A percentile compares a stretch with the other conserved stretches of the same genome.
Evolutionary conservation across 805 yeast genomes (phyloP).

Genomic region (Candida yuanshanica): DNA sequence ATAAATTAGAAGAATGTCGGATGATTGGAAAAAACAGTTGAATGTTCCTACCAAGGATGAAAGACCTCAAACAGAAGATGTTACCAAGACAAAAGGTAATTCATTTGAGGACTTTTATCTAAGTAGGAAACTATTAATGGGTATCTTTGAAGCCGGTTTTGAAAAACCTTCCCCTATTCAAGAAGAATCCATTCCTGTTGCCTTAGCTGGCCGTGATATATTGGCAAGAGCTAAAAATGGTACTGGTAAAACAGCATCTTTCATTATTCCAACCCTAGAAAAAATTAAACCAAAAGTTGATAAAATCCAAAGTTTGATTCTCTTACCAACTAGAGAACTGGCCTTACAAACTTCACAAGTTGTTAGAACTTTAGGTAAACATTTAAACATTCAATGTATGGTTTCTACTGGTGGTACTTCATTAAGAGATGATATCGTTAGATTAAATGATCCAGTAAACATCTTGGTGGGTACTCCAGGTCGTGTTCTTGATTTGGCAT

Average conservation of each 20-base stretch:
- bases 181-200: conserved; percentile 94
- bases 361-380: conserved; percentile 91
- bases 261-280: conserved; percentile 89
- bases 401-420: conserved; percentile 98
- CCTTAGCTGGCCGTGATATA: conserved; percentile 91
- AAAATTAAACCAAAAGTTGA: conserved; percentile 77
- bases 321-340: conserved; percentile 96
- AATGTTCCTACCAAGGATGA: conserved; percentile 79
- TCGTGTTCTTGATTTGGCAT: conserved; percentile 89
- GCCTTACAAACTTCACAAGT: conserved; percentile 98
- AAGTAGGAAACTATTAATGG: conserved; percentile 93
- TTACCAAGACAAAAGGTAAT: conserved; percentile 82
- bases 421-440: conserved; percentile 86
- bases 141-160: conserved; percentile 97
- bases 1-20: conserved; percentile 26
- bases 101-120: conserved; percentile 88
- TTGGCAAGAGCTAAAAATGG: conserved; percentile 98
- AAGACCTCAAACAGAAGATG: conserved; percentile 98
- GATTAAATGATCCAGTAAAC: conserved; percentile 91
- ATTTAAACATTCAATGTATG: conserved; percentile 89
- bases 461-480: conserved; percentile 97
- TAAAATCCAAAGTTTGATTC: conserved; percentile 85
- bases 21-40: conserved; percentile 71
- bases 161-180: conserved; percentile 98
- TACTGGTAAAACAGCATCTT: conserved; percentile 98